These are phyloP conservation scores for Coprinopsis cinerea DNA, from an alignment of 768 basidiomycete species.

Conservation along the genomic window DNA sequence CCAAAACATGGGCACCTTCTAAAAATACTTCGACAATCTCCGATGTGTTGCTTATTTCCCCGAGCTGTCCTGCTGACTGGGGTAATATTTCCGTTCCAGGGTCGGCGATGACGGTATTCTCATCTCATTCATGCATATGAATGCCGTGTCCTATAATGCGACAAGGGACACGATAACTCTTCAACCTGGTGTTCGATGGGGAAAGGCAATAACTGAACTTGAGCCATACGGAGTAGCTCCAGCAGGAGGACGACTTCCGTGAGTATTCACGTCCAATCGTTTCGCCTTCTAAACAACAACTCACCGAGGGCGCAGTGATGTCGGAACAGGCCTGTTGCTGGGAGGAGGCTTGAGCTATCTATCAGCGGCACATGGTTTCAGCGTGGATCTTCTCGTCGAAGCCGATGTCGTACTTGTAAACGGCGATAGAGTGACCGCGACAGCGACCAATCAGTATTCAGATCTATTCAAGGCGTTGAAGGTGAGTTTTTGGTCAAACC, in stretches of 20 bases:
- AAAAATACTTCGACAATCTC: neutral
- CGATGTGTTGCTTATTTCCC: neutral
- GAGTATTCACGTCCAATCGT: slow-evolving; percentile 6
- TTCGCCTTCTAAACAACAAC: neutral
- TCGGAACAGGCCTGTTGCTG: slow-evolving; percentile 38
- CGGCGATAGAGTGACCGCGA: slow-evolving; percentile 36
- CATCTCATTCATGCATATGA: slow-evolving; percentile 33
- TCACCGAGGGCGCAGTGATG: slow-evolving; percentile 22
- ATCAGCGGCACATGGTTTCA: slow-evolving; percentile 34
- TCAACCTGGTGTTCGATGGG: slow-evolving; percentile 39
- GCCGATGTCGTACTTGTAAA: slow-evolving; percentile 38
- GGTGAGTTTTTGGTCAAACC: neutral
- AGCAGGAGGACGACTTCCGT: slow-evolving; percentile 34
- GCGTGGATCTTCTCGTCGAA: slow-evolving; percentile 30
- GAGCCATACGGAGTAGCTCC: slow-evolving; percentile 38
- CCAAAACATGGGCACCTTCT: neutral
- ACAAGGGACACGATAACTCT: slow-evolving; percentile 31
- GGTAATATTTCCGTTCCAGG: slow-evolving; percentile 18
- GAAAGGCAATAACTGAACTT: slow-evolving; percentile 28
- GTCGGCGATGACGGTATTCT: slow-evolving; percentile 29
- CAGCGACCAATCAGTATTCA: slow-evolving; percentile 31
- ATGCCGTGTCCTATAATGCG: slow-evolving; percentile 30
- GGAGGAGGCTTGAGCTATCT: slow-evolving; percentile 39
- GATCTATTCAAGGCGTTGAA: slow-evolving; percentile 41
- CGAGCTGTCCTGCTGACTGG: neutral